Evolutionary conservation across 148 eudicot species (phyloP), one percentile per base, ranked within the genome.

Genomic region (Silene conica): DNA sequence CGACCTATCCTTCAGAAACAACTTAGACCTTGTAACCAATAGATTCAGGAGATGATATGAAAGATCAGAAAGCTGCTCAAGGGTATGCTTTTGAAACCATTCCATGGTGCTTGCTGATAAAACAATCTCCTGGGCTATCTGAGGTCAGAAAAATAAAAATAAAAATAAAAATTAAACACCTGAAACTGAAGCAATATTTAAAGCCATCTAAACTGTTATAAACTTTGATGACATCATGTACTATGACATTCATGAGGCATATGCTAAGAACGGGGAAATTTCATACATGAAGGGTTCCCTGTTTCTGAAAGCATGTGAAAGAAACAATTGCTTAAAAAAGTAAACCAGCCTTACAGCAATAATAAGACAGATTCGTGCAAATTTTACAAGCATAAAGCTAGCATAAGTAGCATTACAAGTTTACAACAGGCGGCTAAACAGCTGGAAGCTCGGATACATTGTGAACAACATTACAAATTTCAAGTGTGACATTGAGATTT

Each of bases 31-130:
- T 68, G 84, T 81, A 76, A 79, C 84, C 74, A 92, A 79, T 66
- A 95, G 77, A 81, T 84, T 79, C 75, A 77, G 83, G 34, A 95
- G 76, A 57, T 85, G 87, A 76, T 85, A 77, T 45, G 92, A 76
- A 68, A 95, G 88, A 78, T 90, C 96, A 23, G 94, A 81, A 76
- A 95, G 88, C 86, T 95, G 93, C 80, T 95, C 97, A 69, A 87
- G 79, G 54, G 88, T 87, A 75, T 78, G 68, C 74, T 78, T 84
- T 70, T 87, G 85, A 84, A 95, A 74, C 92, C 93, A 95, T 76
- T 92, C 91, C 45, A 71, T 75, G 60, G 57, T 84, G 67, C 76
- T 77, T 69, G 69, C 80, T 22, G 82, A 76, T 34, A 87, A 76
- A 69, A 86, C 68, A n/a, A 88, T 81, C 62, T 78, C 81, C 79